These are phyloP conservation scores for Tricholoma matsutake DNA, from an alignment of 768 basidiomycete genomes.

Conservation along the genomic window DNA sequence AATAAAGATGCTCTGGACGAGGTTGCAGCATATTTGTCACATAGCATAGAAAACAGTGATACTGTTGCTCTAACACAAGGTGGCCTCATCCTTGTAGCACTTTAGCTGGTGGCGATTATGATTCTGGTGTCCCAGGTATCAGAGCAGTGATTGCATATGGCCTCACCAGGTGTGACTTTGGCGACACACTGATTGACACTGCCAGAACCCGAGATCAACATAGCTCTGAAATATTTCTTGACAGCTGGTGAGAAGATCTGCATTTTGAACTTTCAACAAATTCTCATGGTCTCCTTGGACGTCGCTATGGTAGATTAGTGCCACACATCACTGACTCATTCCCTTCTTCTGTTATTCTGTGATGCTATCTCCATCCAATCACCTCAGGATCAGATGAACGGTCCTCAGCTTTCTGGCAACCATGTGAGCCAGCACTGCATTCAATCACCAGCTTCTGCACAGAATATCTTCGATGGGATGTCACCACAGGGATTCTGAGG, in stretches of 20 bases:
- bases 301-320: neutral
- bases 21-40: constrained; percentile 1
- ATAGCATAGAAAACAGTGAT: neutral
- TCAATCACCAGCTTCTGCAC: neutral
- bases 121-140: constrained; percentile 45
- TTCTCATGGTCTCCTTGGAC: neutral
- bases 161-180: constrained; percentile 57
- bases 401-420: neutral
- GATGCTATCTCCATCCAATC: neutral
- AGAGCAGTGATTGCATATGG: constrained; percentile 52
- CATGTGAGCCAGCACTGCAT: neutral
- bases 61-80: constrained; percentile 15
- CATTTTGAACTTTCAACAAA: neutral
- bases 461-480: neutral
- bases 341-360: neutral
- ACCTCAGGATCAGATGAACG: neutral
- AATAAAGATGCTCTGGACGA: neutral
- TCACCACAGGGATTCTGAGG: neutral
- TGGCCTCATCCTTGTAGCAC: constrained; percentile 57
- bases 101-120: constrained; percentile 69
- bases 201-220: neutral
- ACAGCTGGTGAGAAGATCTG: neutral
- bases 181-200: constrained; percentile 39
- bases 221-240: neutral
- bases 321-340: neutral